phyloP scores from a whole-genome alignment of 441 rosid genomes.

The Omphalea diandra region DNA sequence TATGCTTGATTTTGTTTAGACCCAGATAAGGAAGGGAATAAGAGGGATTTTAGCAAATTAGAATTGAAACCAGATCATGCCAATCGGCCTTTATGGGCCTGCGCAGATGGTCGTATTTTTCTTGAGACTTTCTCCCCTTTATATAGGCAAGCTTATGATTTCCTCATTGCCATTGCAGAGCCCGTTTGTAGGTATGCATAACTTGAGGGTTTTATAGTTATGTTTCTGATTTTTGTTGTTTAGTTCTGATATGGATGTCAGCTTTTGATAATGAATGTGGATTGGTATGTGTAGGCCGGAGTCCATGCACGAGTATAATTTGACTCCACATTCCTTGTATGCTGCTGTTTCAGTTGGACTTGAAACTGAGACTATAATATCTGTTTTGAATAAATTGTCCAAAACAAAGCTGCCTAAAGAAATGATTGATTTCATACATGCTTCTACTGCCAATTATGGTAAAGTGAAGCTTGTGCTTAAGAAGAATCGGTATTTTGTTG shows the following conservation, averaged over 20 bases:
- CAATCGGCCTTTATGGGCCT: slow-evolving; percentile 90
- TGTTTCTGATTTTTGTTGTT: too few species aligned
- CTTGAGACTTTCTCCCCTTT: slow-evolving; percentile 81
- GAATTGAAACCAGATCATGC: slow-evolving; percentile 77
- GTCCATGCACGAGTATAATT: slow-evolving; percentile 91
- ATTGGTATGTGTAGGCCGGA: slow-evolving; percentile 62
- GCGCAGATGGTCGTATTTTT: slow-evolving; percentile 90
- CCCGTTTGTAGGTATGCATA: slow-evolving; percentile 86
- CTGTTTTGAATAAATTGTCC: slow-evolving; percentile 84
- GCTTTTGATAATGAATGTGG: slow-evolving; percentile 9
- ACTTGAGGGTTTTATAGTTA: background rate
- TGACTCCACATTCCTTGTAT: slow-evolving; percentile 91
- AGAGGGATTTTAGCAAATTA: slow-evolving; percentile 64
- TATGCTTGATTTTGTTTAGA: slow-evolving; percentile 23
- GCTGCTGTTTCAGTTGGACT: slow-evolving; percentile 95
- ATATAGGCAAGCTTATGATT: slow-evolving; percentile 92
- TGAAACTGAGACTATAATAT: slow-evolving; percentile 78
- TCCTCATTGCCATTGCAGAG: slow-evolving; percentile 91
- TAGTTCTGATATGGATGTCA: too few species aligned
- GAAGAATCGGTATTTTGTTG: slow-evolving; percentile 80
- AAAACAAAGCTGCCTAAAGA: slow-evolving; percentile 91
- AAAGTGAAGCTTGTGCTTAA: slow-evolving; percentile 95
- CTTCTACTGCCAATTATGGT: slow-evolving; percentile 88
- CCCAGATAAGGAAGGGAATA: slow-evolving; percentile 65
- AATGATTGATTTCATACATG: slow-evolving; percentile 77